phyloP scores from a whole-genome alignment of 495 filamentous ascomycete genomes.

The Neurospora cerealis region DNA sequence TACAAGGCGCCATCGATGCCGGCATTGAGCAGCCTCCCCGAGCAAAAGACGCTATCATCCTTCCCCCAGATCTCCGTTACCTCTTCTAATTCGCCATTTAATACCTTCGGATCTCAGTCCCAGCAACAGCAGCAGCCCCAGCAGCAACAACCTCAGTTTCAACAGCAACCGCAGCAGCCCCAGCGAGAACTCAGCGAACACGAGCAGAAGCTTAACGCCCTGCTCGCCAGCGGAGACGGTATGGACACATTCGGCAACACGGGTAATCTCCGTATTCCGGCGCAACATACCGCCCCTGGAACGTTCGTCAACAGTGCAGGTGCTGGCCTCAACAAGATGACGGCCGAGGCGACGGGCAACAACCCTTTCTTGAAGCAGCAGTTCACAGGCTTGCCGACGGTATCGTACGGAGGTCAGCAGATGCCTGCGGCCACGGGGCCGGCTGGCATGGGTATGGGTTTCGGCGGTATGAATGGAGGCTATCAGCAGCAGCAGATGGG shows the following conservation, averaged over 20 bases:
- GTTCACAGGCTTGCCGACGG: conserved; percentile 68
- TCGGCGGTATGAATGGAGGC: neutral
- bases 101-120: conserved; percentile 13
- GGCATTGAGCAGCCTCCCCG: conserved; percentile 57
- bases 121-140: conserved; percentile 17
- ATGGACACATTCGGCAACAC: conserved; percentile 96
- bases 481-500: conserved; percentile 11
- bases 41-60: conserved; percentile 54
- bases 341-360: conserved; percentile 68
- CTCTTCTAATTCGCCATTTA: conserved; percentile 4
- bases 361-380: conserved; percentile 83
- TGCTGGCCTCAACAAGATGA: conserved; percentile 57
- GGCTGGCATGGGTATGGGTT: conserved; percentile 34
- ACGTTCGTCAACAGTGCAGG: conserved; percentile 95
- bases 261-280: conserved; percentile 86
- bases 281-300: conserved; percentile 94
- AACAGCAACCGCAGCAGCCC: conserved; percentile 32
- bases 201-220: conserved; percentile 78
- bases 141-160: conserved; percentile 27
- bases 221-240: conserved; percentile 78
- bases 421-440: conserved; percentile 73
- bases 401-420: conserved; percentile 43
- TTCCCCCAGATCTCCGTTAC: conserved; percentile 18
- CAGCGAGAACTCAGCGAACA: conserved; percentile 59
- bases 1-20: conserved; percentile 47